Base-by-base conservation (phyloP, 2,329 filamentous ascomycete genomes). In the Colletotrichum godetiae region DNA sequence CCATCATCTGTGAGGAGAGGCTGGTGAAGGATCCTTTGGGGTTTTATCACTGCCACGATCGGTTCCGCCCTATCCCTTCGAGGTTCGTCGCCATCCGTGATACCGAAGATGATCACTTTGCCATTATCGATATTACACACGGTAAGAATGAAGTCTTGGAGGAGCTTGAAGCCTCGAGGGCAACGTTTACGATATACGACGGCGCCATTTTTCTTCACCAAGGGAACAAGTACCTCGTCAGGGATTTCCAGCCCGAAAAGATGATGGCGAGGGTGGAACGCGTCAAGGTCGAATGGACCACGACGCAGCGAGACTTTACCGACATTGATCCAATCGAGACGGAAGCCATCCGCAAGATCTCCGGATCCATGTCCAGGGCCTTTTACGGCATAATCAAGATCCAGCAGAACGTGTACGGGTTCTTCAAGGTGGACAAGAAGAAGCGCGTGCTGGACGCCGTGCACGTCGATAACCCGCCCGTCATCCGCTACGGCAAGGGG, bases 121-220 rank as follows among this genome's bases (percentile, higher is more conserved):
- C 97, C 29, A 94, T 99, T 63, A 90, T 99, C 65, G 95, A 99
- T 84, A 92, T 93, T 15, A 97, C 94, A 0, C 90, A 97, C 76
- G 92, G 92, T 31, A 90, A 91, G 67, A 98, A 98, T 79, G 86
- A 92, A 0, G 93, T 99, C 0, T 88, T 99, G 1, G 97, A 99
- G 85, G 95, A 98, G 83, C 89, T 99, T n/a, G 97, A 98, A 83
- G 94, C 95, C 1, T 97, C 94, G 1, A 91, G 97, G n/a, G 96
- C 96, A 1, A 96, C 95, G 76, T 98, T 98, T 82, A 98, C 95
- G 1, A 90, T 99, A 73, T 99, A 99, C 82, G 96, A 98, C 81
- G 97, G 97, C 13, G 97, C 95, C 57, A 98, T 99, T 75, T 99
- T 97, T 84, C 87, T 99, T 5, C 97, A 99, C 78, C 97, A 99